phyloP scores from a whole-genome alignment of 768 basidiomycete species.

The Paxillus involutus region DNA sequence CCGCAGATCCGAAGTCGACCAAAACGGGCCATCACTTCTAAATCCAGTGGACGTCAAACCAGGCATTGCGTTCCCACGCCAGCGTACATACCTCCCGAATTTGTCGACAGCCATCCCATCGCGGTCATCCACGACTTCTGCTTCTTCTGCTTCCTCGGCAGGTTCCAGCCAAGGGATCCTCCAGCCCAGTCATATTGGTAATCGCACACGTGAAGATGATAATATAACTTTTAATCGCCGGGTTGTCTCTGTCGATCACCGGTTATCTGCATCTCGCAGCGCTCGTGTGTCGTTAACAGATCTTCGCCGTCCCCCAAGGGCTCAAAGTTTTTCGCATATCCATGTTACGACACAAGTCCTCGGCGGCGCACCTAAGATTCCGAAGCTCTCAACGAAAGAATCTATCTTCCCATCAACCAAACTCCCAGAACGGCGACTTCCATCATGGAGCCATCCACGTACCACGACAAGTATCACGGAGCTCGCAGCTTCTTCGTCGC shows the following conservation, averaged over 20 bases:
- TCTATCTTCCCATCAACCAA: background rate
- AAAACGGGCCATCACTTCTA: conserved; percentile 17
- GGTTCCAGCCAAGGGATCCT: conserved; percentile 6
- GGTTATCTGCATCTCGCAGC: conserved; percentile 3
- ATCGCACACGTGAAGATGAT: conserved; percentile 13
- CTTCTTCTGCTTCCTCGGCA: background rate
- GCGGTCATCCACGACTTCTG: conserved; percentile 1
- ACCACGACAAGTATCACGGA: background rate
- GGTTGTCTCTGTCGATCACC: conserved; percentile 19
- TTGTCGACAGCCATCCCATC: conserved; percentile 8
- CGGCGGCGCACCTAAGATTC: conserved; percentile 4
- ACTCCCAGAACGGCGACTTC: conserved; percentile 7
- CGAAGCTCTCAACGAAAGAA: background rate
- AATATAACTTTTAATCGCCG: conserved; percentile 13
- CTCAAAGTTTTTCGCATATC: conserved; percentile 12
- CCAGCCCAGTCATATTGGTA: conserved; percentile 1
- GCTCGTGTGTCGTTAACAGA: conserved; percentile 22
- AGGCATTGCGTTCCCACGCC: conserved; percentile 12
- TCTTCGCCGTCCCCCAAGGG: conserved; percentile 14
- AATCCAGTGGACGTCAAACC: background rate
- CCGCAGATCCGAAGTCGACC: conserved; percentile 7
- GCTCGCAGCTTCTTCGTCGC: background rate
- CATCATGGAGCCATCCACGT: conserved; percentile 14
- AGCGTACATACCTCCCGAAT: conserved; percentile 7
- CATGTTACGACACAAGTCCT: background rate